Conservation (phyloP, 2,329 filamentous ascomycete species). For the Cercospora sp. region DNA sequence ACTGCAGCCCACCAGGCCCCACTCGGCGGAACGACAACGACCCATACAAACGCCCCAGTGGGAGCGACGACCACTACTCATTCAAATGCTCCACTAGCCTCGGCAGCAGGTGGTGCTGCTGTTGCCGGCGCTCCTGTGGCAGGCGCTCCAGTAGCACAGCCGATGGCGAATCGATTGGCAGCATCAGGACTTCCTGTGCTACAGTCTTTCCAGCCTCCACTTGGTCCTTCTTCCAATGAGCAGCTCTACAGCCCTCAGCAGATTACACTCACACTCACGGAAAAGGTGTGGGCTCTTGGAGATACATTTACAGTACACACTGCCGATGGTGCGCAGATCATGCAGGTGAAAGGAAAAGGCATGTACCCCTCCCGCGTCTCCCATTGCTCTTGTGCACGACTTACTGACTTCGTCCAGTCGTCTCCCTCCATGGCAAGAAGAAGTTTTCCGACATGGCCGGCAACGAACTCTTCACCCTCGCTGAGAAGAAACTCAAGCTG, state of each 20-base stretch:
- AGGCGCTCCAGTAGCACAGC: background rate
- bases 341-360: constrained; percentile 58
- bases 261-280: constrained; percentile 56
- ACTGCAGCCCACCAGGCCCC: background rate
- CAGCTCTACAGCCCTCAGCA: constrained; percentile 34
- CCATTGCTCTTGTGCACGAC: background rate
- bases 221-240: constrained; percentile 33
- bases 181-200: constrained; percentile 15
- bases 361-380: background rate
- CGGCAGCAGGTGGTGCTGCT: background rate
- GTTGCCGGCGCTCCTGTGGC: background rate
- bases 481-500: constrained; percentile 55
- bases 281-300: constrained; percentile 59
- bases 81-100: background rate
- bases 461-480: constrained; percentile 58
- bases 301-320: constrained; percentile 66
- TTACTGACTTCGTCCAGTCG: constrained; percentile 27
- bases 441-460: constrained; percentile 47
- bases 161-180: background rate
- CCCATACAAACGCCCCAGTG: background rate
- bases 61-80: background rate
- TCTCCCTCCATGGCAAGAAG: constrained; percentile 58
- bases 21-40: background rate
- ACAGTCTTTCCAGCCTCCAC: constrained; percentile 32
- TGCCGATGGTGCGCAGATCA: constrained; percentile 54